These are phyloP conservation scores for Psophocarpus tetragonolobus DNA, from an alignment of 306 rosid species.

Conservation along the genomic window DNA sequence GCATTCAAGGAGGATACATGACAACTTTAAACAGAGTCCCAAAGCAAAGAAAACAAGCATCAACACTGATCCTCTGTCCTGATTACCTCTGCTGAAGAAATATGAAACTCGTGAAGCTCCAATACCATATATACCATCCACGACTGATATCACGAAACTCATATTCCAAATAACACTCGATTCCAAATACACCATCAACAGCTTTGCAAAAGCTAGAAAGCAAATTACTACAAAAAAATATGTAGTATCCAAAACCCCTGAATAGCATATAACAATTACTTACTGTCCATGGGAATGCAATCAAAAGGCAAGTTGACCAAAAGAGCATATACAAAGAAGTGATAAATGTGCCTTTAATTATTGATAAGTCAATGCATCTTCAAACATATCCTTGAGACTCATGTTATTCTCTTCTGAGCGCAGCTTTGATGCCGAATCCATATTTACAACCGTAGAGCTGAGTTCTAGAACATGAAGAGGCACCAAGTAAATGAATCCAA, in stretches of 20 bases:
- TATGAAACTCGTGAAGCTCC: constrained; percentile 49
- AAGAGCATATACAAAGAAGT: constrained; percentile 42
- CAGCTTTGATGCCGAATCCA: constrained; percentile 44
- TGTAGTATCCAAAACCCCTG: not conserved
- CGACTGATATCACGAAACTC: constrained; percentile 62
- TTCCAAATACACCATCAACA: constrained; percentile 52
- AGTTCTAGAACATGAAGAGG: constrained; percentile 49
- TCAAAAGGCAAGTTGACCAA: constrained; percentile 30
- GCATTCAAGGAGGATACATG: constrained; percentile 45
- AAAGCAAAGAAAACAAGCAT: constrained; percentile 58
- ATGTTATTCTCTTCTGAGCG: constrained; percentile 30
- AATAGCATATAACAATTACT: not conserved
- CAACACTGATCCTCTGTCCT: constrained; percentile 48
- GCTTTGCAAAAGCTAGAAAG: constrained; percentile 17
- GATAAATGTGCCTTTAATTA: constrained; percentile 37
- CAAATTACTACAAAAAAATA: constrained; percentile 27
- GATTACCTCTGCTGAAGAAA: constrained; percentile 47
- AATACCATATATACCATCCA: constrained; percentile 55
- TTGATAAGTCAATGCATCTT: constrained; percentile 31
- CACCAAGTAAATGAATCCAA: constrained; percentile 42
- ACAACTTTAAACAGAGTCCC: constrained; percentile 48
- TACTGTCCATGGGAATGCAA: constrained; percentile 35
- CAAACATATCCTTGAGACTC: constrained; percentile 47
- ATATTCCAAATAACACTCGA: constrained; percentile 69
- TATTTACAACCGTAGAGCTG: constrained; percentile 31